These are phyloP conservation scores for Rhizopus stolonifer DNA, from an alignment of 371 early-diverging fungal genomes.

Conservation along the genomic window DNA sequence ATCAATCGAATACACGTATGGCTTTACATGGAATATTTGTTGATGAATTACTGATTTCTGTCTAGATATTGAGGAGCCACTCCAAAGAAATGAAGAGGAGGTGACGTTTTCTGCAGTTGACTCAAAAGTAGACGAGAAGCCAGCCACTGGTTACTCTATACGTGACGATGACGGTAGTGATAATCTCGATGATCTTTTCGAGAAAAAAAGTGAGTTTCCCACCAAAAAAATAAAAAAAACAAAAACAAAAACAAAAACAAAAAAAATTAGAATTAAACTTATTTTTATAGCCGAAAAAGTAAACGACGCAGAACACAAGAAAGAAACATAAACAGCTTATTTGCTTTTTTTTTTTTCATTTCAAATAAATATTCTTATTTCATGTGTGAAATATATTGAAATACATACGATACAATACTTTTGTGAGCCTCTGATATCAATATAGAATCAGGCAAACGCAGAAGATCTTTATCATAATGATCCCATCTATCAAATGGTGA, in stretches of 20 bases:
- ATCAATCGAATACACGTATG: not conserved
- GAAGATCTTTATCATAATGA: conserved; percentile 75
- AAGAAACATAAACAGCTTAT: too few relatives aligned
- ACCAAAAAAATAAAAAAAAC: not conserved
- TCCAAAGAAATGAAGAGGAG: not conserved
- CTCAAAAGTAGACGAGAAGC: not conserved
- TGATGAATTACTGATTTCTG: not conserved
- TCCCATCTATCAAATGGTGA: conserved; percentile 70
- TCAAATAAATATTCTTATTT: conserved; percentile 22
- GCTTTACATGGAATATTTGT: not conserved
- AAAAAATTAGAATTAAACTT: not conserved
- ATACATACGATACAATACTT: conserved; percentile 82
- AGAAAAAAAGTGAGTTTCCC: conserved; percentile 14
- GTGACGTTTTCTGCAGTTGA: conserved; percentile 12
- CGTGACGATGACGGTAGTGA: conserved; percentile 9
- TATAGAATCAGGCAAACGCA: conserved; percentile 71
- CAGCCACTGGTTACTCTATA: conserved; percentile 5
- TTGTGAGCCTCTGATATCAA: conserved; percentile 73
- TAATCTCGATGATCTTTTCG: conserved; percentile 27
- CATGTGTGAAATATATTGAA: conserved; percentile 85
- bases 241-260: too few relatives aligned
- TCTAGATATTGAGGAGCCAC: conserved; percentile 1
- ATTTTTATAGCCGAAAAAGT: not conserved
- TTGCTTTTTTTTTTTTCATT: too few relatives aligned
- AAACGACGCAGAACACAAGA: not conserved